phyloP scores from a whole-genome alignment of 306 rosid genomes.

The Vigna unguiculata region DNA sequence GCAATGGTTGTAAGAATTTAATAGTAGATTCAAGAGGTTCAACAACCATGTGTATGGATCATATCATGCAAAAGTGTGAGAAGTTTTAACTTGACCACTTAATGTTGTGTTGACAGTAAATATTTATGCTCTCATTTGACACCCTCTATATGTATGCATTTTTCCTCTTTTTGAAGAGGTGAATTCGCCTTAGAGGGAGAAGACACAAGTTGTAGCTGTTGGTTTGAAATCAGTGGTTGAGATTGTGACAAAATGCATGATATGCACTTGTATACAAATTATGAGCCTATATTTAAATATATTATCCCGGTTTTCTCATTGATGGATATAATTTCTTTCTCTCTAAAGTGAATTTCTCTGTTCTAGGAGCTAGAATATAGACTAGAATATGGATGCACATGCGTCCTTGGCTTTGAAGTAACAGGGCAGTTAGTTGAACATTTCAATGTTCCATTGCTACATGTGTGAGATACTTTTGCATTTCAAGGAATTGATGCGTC shows the following conservation, averaged over 20 bases:
- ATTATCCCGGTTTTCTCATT: background rate
- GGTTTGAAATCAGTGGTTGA: background rate
- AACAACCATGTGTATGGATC: background rate
- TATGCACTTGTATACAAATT: background rate
- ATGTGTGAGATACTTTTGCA: conserved; percentile 13
- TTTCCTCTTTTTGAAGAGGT: background rate
- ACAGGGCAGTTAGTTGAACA: conserved; percentile 29
- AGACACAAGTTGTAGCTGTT: background rate
- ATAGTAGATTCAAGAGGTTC: background rate
- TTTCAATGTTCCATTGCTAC: conserved; percentile 21
- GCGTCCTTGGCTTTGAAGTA: conserved; percentile 3
- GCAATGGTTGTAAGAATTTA: background rate
- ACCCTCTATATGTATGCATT: background rate
- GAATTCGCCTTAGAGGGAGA: background rate
- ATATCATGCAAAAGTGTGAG: background rate
- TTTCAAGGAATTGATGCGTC: conserved; percentile 40
- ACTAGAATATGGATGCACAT: background rate
- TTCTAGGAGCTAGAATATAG: background rate
- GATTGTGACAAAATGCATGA: background rate
- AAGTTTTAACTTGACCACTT: background rate
- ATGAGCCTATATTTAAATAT: background rate
- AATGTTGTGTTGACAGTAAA: background rate
- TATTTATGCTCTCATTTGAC: background rate
- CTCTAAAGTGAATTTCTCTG: background rate
- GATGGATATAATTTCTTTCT: background rate